A percentile compares a stretch with the other conserved stretches of the same genome.
phyloP scores from a whole-genome alignment of 2,329 filamentous ascomycete species.

The Fusarium sp. region DNA sequence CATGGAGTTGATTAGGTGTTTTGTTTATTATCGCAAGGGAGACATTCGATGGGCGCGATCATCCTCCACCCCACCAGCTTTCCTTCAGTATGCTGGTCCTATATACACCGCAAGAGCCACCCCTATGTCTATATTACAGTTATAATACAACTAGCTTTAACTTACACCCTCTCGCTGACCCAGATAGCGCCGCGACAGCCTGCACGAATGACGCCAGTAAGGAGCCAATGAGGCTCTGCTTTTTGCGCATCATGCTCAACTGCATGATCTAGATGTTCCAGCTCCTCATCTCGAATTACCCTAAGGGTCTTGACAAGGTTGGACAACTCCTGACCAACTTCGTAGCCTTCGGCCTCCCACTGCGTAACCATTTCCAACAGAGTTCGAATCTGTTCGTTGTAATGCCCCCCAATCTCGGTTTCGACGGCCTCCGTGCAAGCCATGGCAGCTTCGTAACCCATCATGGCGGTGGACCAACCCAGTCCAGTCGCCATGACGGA shows the following conservation, averaged over 20 bases:
- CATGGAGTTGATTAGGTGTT: constrained; percentile 41
- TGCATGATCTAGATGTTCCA: constrained; percentile 96
- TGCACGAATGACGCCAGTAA: constrained; percentile 88
- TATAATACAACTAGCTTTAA: constrained; percentile 44
- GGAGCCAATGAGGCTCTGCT: constrained; percentile 87
- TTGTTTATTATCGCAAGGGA: constrained; percentile 16
- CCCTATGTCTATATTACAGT: constrained; percentile 38
- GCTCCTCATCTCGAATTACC: constrained; percentile 90
- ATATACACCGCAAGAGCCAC: constrained; percentile 33
- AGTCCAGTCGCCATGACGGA: constrained; percentile 80
- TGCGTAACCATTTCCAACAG: constrained; percentile 83
- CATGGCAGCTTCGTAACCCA: constrained; percentile 96
- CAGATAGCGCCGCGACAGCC: constrained; percentile 94
- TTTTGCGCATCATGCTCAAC: constrained; percentile 93
- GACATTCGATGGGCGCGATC: constrained; percentile 34
- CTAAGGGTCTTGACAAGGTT: constrained; percentile 79
- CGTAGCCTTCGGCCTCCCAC: constrained; percentile 81
- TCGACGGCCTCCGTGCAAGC: constrained; percentile 98
- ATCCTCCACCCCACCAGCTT: constrained; percentile 13
- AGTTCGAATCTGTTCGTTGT: constrained; percentile 88
- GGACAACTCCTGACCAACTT: constrained; percentile 80
- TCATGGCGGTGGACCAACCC: constrained; percentile 88
- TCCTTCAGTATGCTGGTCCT: constrained; percentile 25
- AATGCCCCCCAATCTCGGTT: constrained; percentile 96
- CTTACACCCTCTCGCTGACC: constrained; percentile 79